Evolutionary conservation across 2,329 filamentous ascomycete genomes (phyloP).

Genomic region (Cladorrhinum sp.): DNA sequence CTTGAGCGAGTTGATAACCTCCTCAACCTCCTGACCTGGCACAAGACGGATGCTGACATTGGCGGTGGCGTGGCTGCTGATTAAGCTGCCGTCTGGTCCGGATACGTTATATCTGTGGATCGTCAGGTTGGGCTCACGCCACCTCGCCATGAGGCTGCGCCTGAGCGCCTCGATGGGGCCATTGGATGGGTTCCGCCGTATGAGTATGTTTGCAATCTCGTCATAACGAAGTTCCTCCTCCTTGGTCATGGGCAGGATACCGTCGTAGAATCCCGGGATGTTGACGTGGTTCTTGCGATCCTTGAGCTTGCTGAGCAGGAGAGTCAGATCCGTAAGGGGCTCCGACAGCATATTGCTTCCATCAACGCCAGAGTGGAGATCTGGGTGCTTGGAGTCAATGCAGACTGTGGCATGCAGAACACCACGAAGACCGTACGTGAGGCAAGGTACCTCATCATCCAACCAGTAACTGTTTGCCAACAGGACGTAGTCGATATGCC

Average conservation of each 20-base stretch:
- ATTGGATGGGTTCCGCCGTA: conserved; percentile 64
- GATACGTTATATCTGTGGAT: conserved; percentile 92
- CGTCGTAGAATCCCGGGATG: conserved; percentile 86
- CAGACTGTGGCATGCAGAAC: conserved; percentile 91
- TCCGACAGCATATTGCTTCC: conserved; percentile 88
- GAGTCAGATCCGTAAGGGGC: conserved; percentile 84
- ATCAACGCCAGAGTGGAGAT: conserved; percentile 95
- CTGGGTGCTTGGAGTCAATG: conserved; percentile 79
- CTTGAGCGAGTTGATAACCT: conserved; percentile 67
- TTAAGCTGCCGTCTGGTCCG: conserved; percentile 86
- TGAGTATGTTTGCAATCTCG: conserved; percentile 75
- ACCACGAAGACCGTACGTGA: conserved; percentile 90
- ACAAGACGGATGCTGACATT: conserved; percentile 89
- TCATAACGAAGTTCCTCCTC: conserved; percentile 79
- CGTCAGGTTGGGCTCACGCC: conserved; percentile 92
- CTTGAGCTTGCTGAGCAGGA: conserved; percentile 77
- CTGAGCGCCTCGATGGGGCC: conserved; percentile 68
- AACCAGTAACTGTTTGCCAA: conserved; percentile 99
- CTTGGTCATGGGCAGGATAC: conserved; percentile 69
- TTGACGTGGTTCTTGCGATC: conserved; percentile 76
- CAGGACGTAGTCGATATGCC: conserved; percentile 88
- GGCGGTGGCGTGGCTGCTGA: conserved; percentile 84
- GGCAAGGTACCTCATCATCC: conserved; percentile 88
- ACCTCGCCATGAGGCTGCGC: conserved; percentile 82
- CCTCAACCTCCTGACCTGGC: conserved; percentile 82